Percentiles rank a stretch among this genome's conserved stretches.
Conservation (phyloP, 1,284 basidiomycete species). For the Anthracocystis walkeri region DNA sequence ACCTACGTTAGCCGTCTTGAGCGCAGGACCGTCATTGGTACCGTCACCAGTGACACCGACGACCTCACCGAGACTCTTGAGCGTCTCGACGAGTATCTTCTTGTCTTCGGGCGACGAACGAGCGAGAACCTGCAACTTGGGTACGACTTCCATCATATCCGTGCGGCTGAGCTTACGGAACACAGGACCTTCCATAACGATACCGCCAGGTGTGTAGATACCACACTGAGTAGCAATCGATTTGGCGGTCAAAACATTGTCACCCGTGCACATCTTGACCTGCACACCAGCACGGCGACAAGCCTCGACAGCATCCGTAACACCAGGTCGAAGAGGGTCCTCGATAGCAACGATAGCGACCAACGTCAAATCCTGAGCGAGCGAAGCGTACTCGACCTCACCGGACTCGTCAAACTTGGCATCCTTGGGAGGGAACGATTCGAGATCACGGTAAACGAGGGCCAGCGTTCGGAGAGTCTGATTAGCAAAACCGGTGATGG, state of each 20-base stretch:
- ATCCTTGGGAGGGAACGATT: constrained; percentile 80
- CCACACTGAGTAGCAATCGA: constrained; percentile 96
- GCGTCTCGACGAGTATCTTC: constrained; percentile 87
- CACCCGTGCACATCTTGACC: constrained; percentile 99
- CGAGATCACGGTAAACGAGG: constrained; percentile 89
- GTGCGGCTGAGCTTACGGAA: constrained; percentile 73
- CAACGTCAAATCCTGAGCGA: constrained; percentile 82
- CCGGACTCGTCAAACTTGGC: constrained; percentile 72
- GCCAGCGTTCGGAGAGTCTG: constrained; percentile 93
- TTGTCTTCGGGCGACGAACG: constrained; percentile 99
- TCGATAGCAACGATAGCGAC: constrained; percentile 93
- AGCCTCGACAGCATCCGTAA: constrained; percentile 85
- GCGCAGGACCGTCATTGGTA: constrained; percentile 95
- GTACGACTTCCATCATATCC: constrained; percentile 73
- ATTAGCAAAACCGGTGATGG: constrained; percentile 96
- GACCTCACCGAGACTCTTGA: constrained; percentile 88
- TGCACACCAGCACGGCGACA: constrained; percentile 90
- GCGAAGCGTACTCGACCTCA: constrained; percentile 78
- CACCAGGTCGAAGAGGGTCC: constrained; percentile 91
- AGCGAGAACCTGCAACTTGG: constrained; percentile 77
- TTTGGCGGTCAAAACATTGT: constrained; percentile 87
- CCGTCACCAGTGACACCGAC: constrained; percentile 98
- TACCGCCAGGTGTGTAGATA: constrained; percentile 89
- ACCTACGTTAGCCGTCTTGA: constrained; percentile 77
- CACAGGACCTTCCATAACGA: constrained; percentile 94